Base-by-base conservation (phyloP, 106 monocot species). In the Dendrobium huoshanense region DNA sequence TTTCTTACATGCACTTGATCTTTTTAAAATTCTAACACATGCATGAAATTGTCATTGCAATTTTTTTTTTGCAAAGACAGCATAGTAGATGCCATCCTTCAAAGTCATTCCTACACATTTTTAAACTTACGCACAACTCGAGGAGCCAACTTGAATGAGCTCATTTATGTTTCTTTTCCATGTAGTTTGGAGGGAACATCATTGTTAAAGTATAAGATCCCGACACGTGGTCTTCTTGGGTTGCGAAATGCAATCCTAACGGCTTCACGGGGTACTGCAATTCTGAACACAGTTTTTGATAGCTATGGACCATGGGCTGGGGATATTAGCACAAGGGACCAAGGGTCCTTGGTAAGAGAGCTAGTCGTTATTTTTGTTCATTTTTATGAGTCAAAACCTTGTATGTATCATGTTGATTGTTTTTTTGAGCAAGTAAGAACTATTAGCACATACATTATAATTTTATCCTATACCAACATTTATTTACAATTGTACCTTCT, bases 261-360 rank as follows among this genome's bases (percentile, higher is more conserved):
- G 55, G 98, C 91, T 84, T 93, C 98, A 81, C 85, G 91, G 47
- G 98, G 98, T 44, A 98, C 92, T 65, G 98, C 98, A 24, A 68
- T 98, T 88, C 84, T 98, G 3, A 98, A 92, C 92, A 95, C 98
- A 45, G 84, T 95, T 22, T 98, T 98, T 83, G 98, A 98, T 58
- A 84, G 92, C 85, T 98, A 98, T 81, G 95, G 92, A 64, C 92
- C 91, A 79, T 95, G 92, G 95, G 88, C 92, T 77, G 98, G 98
- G 70, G 92, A 98, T 85, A 91, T 98, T n/a, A 89, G 64, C 85
- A 95, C 92, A 17, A 74, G 98, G 18, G 98, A 98, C 80, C 98
- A 89, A 43, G 98, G 98, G 29, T 98, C 98, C 48, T 83, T 98
- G 91, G 98, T 95, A 92, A 67, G 58, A 51, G 49, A 51, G 20